Conservation (phyloP, 208 protist species). For the Blastocrithidia nonstop region DNA sequence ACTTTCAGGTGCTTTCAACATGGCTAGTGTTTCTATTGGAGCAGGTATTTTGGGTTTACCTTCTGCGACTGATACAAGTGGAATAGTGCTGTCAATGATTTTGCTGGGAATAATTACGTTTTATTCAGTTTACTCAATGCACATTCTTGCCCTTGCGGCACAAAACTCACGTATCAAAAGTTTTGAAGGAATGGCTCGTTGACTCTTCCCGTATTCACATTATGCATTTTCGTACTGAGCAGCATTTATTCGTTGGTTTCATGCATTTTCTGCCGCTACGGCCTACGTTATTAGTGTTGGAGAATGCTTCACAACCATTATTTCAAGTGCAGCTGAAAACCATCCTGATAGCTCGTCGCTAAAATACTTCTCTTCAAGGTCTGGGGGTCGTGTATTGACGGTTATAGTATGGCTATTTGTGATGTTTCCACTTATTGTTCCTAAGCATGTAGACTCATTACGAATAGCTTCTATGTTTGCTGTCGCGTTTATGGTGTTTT, state of each 20-base stretch:
- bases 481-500: constrained; percentile 33
- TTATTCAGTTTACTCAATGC: constrained; percentile 37
- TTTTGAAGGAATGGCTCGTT: no score
- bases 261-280: constrained; percentile 11
- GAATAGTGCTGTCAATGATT: constrained; percentile 20
- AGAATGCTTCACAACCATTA: constrained; percentile 16
- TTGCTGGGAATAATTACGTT: constrained; percentile 26
- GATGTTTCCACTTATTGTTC: constrained; percentile 43
- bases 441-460: constrained; percentile 41
- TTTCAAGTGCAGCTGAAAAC: constrained; percentile 21
- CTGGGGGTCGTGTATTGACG: constrained; percentile 22
- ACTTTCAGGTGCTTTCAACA: constrained; percentile 21
- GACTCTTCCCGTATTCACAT: constrained; percentile 11
- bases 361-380: constrained; percentile 30
- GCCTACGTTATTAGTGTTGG: constrained; percentile 21
- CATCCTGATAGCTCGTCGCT: constrained; percentile 35
- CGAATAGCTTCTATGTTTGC: constrained; percentile 51
- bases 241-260: constrained; percentile 16
- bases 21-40: constrained; percentile 31
- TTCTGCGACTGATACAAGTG: constrained; percentile 25
- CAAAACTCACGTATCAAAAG: no score
- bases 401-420: constrained; percentile 29
- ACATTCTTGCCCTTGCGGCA: constrained; percentile 40
- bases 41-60: constrained; percentile 55
- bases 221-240: constrained; percentile 20